Conservation (phyloP, 768 basidiomycete genomes). For the Tulasnella sp. region DNA sequence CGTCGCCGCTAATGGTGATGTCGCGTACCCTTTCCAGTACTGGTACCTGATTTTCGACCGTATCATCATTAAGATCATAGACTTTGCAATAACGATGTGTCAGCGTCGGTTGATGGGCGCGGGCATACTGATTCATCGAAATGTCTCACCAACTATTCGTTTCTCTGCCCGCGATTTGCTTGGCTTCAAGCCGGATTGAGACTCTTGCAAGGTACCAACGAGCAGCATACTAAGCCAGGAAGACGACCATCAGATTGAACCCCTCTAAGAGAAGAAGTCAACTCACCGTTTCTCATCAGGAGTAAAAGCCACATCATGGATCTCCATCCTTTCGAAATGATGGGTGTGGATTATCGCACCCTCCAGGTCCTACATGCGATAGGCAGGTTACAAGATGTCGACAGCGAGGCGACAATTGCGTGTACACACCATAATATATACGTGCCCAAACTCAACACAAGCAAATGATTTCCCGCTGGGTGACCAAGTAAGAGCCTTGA, state of each 20-base stretch:
- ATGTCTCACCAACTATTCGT: conserved; percentile 51
- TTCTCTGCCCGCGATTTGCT: conserved; percentile 64
- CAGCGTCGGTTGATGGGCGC: not conserved
- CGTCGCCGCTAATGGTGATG: conserved; percentile 52
- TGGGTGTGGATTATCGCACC: conserved; percentile 53
- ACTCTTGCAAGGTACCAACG: conserved; percentile 56
- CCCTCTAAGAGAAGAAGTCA: not conserved
- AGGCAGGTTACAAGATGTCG: not conserved
- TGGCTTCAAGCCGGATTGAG: conserved; percentile 51
- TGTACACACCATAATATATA: conserved; percentile 23
- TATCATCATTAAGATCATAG: conserved; percentile 53
- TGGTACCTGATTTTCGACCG: conserved; percentile 64
- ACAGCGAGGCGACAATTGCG: not conserved
- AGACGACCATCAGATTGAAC: not conserved
- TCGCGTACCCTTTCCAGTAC: conserved; percentile 64
- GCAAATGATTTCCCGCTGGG: conserved; percentile 56
- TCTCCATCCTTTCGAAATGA: conserved; percentile 47
- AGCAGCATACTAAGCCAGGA: conserved; percentile 36
- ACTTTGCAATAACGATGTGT: conserved; percentile 34
- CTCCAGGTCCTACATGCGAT: conserved; percentile 38
- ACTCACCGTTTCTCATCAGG: conserved; percentile 43
- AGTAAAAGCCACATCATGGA: conserved; percentile 63
- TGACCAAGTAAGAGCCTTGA: conserved; percentile 61
- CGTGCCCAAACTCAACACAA: conserved; percentile 55
- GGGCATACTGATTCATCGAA: not conserved